Evolutionary conservation across 2,329 filamentous ascomycete genomes (phyloP), one percentile per base, ranked within the genome.

Genomic region (Beauveria sp.): DNA sequence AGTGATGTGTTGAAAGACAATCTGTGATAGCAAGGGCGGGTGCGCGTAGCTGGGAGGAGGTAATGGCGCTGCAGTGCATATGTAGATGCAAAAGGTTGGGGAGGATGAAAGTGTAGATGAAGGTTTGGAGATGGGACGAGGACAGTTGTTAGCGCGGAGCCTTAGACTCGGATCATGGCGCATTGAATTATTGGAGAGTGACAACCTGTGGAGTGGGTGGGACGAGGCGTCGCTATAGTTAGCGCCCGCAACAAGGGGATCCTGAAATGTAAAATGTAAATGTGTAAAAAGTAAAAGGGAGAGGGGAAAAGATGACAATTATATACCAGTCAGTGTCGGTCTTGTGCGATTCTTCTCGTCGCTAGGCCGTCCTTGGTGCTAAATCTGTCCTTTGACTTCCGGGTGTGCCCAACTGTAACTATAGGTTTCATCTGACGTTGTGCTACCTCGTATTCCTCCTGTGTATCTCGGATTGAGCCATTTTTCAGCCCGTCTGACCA

Each of bases 141-240:
- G 53, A 22, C 53, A 56, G n/a, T 43, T 14, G 24, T 20, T 54
- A 20, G 22, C 12, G 34, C 52, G 52, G 34, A 42, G 34, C 52
- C 40, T 54, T 40, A 34, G 38, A 14, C 50, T 40, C 20, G 28
- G 51, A 28, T 16, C 30, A 22, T 40, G 18, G 51, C 22, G 18
- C 20, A 40, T 43, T 14, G 34, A 6, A 38, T 14, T 16, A 38
- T 38, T 38, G 12, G 53, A 26, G 24, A 56, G 53, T 56, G 53
- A 56, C 53, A 56, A n/a, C 26, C 53, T 56, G 53, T 56, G 53
- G 53, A 56, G 53, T 28, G 26, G 24, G 34, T 22, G 50, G 30
- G 30, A 55, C 52, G 43, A 55, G 20, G 52, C 34, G 30, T 56
- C 24, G 9, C 18, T 38, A 34, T 14, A 38, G 9, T 56, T 55